Conservation (phyloP, 1,284 basidiomycete genomes). For the Papiliotrema fonsecae region DNA sequence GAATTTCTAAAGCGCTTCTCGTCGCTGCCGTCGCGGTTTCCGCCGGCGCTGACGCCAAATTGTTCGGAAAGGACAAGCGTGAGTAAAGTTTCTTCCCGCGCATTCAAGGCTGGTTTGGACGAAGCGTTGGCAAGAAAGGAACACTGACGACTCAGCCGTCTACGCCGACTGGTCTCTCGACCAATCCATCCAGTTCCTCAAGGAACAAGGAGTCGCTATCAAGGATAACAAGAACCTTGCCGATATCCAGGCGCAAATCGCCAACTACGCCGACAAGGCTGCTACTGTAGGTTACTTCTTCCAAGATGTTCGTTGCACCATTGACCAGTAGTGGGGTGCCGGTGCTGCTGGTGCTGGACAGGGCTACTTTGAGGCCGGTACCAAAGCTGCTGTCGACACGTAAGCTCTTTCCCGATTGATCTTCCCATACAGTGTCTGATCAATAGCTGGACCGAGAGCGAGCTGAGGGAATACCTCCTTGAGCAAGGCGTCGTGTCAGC, state of each 20-base stretch:
- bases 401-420: conserved; percentile 18
- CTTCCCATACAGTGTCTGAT: conserved; percentile 6
- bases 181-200: conserved; percentile 66
- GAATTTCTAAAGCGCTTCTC: conserved; percentile 24
- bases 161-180: conserved; percentile 61
- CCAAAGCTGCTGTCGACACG: conserved; percentile 48
- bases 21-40: conserved; percentile 27
- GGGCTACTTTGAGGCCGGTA: conserved; percentile 57
- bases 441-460: conserved; percentile 73
- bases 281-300: conserved; percentile 38
- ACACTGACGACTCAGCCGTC: conserved; percentile 46
- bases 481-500: conserved; percentile 80
- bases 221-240: conserved; percentile 51
- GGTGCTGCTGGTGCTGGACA: conserved; percentile 64
- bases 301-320: conserved; percentile 1
- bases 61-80: conserved; percentile 44
- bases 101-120: no score
- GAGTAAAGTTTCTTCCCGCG: conserved; percentile 10
- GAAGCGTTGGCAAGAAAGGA: no score
- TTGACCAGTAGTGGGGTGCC: conserved; percentile 50
- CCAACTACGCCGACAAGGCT: conserved; percentile 53
- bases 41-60: conserved; percentile 32
- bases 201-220: conserved; percentile 61
- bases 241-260: conserved; percentile 52
- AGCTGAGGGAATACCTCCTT: conserved; percentile 74